Conservation (phyloP, 2,329 filamentous ascomycete genomes). For the Macrophomina pseudophaseolina region DNA sequence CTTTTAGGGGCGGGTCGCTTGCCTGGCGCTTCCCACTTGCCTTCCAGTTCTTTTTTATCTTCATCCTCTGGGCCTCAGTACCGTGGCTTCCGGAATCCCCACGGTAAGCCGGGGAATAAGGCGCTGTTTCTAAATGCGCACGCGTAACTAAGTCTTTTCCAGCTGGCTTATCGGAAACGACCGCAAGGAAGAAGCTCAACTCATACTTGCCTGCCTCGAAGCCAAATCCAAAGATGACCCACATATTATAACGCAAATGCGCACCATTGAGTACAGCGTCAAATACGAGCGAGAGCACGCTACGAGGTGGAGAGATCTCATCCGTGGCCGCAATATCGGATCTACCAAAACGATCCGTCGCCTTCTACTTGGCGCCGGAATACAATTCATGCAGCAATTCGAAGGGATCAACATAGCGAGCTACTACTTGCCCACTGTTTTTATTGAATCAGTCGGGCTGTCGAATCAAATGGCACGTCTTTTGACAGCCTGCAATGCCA, state of each 20-base stretch:
- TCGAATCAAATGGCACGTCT: slow-evolving; percentile 58
- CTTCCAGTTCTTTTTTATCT: slow-evolving; percentile 57
- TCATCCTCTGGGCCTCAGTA: slow-evolving; percentile 51
- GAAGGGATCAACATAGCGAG: slow-evolving; percentile 44
- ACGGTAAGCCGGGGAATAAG: slow-evolving; percentile 22
- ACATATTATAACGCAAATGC: slow-evolving; percentile 48
- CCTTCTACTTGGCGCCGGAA: slow-evolving; percentile 59
- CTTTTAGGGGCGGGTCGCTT: slow-evolving; percentile 49
- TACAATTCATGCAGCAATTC: slow-evolving; percentile 59
- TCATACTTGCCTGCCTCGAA: slow-evolving; percentile 57
- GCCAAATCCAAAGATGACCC: slow-evolving; percentile 51
- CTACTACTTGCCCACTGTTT: slow-evolving; percentile 63
- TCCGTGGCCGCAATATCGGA: slow-evolving; percentile 52
- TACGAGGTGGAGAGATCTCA: slow-evolving; percentile 56
- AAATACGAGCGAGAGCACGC: slow-evolving; percentile 57
- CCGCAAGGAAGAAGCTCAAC: slow-evolving; percentile 51
- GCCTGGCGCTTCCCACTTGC: slow-evolving; percentile 55
- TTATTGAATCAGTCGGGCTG: slow-evolving; percentile 63
- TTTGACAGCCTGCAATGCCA: slow-evolving; percentile 60
- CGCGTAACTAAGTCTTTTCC: background rate
- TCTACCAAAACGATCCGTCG: slow-evolving; percentile 54
- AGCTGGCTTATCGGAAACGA: slow-evolving; percentile 54
- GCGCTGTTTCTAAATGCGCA: too few species aligned
- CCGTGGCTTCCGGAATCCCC: slow-evolving; percentile 56
- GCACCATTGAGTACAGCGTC: slow-evolving; percentile 55